A percentile compares a stretch with the other conserved stretches of the same genome.
phyloP scores from a whole-genome alignment of 2,329 filamentous ascomycete species.

The Fusarium cyanostomum region DNA sequence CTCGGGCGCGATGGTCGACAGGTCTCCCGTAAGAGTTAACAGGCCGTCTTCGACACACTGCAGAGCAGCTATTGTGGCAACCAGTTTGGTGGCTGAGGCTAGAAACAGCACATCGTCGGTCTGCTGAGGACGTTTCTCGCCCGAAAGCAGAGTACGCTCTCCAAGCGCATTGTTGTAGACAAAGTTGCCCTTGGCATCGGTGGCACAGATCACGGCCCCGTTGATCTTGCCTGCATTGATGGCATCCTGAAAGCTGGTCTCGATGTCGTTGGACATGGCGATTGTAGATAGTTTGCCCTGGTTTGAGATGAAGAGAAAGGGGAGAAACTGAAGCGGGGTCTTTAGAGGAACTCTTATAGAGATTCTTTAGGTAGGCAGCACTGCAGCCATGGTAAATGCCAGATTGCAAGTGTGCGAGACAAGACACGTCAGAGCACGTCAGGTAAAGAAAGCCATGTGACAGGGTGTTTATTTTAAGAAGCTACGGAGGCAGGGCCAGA shows the following conservation, averaged over 20 bases:
- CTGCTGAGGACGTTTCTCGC: conserved; percentile 50
- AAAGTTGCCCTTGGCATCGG: conserved; percentile 51
- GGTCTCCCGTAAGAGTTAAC: conserved; percentile 56
- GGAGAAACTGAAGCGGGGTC: too few species aligned
- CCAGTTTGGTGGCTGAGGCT: conserved; percentile 54
- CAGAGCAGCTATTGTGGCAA: conserved; percentile 62
- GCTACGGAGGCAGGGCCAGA: too few species aligned
- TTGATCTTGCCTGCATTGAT: conserved; percentile 56
- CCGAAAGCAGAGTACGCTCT: conserved; percentile 51
- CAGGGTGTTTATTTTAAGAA: too few species aligned
- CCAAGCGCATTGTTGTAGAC: conserved; percentile 53
- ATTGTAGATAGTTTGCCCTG: too few species aligned
- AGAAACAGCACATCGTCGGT: conserved; percentile 51
- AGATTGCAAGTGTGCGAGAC: too few species aligned
- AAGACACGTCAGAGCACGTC: too few species aligned
- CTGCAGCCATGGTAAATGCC: too few species aligned
- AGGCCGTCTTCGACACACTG: conserved; percentile 64
- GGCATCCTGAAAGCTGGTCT: conserved; percentile 50
- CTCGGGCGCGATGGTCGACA: conserved; percentile 57
- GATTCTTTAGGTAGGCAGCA: not conserved
- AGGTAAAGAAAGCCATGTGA: too few species aligned
- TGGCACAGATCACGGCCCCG: conserved; percentile 55
- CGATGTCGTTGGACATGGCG: conserved; percentile 47
- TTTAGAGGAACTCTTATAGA: not conserved
- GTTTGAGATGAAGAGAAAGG: too few species aligned